Base-by-base conservation (phyloP, 192 early-diverging fungal species). In the Backusella mclennaniae region DNA sequence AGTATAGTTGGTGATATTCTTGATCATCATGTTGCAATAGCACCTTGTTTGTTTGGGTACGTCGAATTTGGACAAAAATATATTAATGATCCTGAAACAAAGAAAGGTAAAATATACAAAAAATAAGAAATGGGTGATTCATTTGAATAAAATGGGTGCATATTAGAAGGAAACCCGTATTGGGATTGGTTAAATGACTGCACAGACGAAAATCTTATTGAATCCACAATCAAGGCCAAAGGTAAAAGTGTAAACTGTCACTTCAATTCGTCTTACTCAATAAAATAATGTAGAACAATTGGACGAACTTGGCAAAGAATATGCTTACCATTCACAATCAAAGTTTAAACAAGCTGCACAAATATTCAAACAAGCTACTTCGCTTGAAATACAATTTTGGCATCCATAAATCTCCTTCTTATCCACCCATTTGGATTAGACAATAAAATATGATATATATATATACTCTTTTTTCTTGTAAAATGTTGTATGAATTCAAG, bases 41-140 rank as follows among this genome's bases (percentile, higher is more conserved):
- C 92, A 5, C 93, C 95, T 11, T 96, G 95, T 74, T 77, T 95
- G 33, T 77, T 96, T 39, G 95, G 95, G 8, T 96, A 96, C 76
- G 93, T 92, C 42, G 90, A 93, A 69, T 93, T 95, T 66, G 93
- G 92, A 6, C 14, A 78, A 14, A 83, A 86, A 14, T 80, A 93
- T 11, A 86, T 84, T 31, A 89, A 88, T 53, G 89, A 93, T 73
- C 90, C 91, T 56, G 73, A 75, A 31, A 94, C 93, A 1, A 89
- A 92, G 70, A 78, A 73, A 69, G 90, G 84, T 75, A 56, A 26
- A 33, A 26, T 41, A 39, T 23, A 19, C 41, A 29, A 69, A 39
- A 2, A 33, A 31, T 15, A 0, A 73, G 0, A 53, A 49, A 1
- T 49, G 7, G 67, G 36, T 5, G 17, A 7, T 33, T 7, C 26